A percentile compares a stretch with the other conserved stretches of the same genome.
Conservation (phyloP, 1,284 basidiomycete species). For the Austropuccinia psidii region DNA sequence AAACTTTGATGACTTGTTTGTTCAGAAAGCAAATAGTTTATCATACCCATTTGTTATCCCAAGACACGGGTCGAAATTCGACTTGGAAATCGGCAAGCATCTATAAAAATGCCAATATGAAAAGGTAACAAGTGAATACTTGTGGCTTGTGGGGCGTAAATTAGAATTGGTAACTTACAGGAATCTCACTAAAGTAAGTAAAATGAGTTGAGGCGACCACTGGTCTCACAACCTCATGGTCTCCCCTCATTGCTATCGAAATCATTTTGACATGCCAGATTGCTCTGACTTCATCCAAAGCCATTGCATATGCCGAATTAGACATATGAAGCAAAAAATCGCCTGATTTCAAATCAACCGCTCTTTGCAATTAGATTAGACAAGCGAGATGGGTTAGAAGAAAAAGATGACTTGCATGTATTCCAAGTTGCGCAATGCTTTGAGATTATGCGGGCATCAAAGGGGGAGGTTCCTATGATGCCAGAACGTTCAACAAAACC, state of each 20-base stretch:
- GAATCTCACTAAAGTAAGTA: constrained; percentile 19
- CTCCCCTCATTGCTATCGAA: neutral
- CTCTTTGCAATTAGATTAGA: too few relatives aligned
- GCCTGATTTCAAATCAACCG: too few relatives aligned
- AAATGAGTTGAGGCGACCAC: constrained; percentile 29
- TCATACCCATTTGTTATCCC: constrained; percentile 31
- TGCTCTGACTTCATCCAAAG: constrained; percentile 17
- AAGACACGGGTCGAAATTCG: constrained; percentile 20
- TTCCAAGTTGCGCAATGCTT: constrained; percentile 34
- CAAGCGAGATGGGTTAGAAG: neutral
- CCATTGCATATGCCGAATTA: constrained; percentile 29
- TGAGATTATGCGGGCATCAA: neutral
- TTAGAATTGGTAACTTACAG: neutral
- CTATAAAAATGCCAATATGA: too few relatives aligned
- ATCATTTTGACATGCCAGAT: constrained; percentile 6
- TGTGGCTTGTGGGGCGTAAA: neutral
- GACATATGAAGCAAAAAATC: constrained; percentile 30
- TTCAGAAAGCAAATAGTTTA: neutral
- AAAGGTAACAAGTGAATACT: too few relatives aligned
- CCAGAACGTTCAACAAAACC: neutral
- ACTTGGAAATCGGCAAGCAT: constrained; percentile 26
- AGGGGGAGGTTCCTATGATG: neutral
- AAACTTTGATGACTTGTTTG: neutral
- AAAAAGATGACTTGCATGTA: neutral
- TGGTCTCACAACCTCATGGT: neutral